phyloP scores from a whole-genome alignment of 805 yeast species.

The Hanseniaspora occidentalis region DNA sequence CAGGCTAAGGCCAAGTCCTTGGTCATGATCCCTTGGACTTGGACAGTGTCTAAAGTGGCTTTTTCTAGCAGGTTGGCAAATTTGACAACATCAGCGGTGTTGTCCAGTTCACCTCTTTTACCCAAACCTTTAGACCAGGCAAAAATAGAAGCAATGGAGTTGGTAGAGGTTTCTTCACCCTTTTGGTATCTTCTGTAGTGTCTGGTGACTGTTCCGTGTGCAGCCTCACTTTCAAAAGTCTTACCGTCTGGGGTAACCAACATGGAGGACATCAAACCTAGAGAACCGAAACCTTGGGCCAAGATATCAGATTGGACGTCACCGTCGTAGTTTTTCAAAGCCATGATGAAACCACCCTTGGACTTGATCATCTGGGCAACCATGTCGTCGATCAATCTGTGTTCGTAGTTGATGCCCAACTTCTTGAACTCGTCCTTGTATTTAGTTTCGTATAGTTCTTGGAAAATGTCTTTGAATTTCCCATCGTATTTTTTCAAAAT shows the following conservation, averaged over 20 bases:
- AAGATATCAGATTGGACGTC: constrained; percentile 79
- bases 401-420: constrained; percentile 60
- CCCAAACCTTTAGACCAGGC: constrained; percentile 81
- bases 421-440: constrained; percentile 48
- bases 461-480: constrained; percentile 69
- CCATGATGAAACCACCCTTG: constrained; percentile 70
- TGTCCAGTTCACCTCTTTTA: constrained; percentile 69
- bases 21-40: constrained; percentile 66
- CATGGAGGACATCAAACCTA: constrained; percentile 76
- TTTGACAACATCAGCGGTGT: constrained; percentile 54
- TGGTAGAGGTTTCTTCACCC: constrained; percentile 74
- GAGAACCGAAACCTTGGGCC: constrained; percentile 78
- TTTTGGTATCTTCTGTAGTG: constrained; percentile 73
- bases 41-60: constrained; percentile 62
- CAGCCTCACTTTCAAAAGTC: constrained; percentile 78
- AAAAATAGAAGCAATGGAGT: constrained; percentile 74
- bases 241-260: constrained; percentile 77
- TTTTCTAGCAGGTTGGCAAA: constrained; percentile 56
- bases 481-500: constrained; percentile 76
- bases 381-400: constrained; percentile 77
- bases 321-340: constrained; percentile 77
- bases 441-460: constrained; percentile 44
- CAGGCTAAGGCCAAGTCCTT: constrained; percentile 68
- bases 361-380: constrained; percentile 83
- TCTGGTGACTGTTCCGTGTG: constrained; percentile 82